A percentile compares a stretch with the other conserved stretches of the same genome.
Evolutionary conservation across 2,329 filamentous ascomycete species (phyloP).

Genomic region (Basipetospora chlamydospora): DNA sequence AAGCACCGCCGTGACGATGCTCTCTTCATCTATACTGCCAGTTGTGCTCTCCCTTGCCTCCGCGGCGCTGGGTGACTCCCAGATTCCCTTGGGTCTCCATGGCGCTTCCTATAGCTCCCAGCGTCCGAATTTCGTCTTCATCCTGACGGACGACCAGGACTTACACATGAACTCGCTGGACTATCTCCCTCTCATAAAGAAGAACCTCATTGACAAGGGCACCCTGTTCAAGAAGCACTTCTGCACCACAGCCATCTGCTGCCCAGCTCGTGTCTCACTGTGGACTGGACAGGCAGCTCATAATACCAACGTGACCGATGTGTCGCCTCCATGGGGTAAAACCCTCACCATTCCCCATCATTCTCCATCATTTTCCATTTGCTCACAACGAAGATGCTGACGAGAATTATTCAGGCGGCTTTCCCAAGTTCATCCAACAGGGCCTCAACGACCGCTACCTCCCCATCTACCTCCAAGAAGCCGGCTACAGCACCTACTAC

Average conservation of each 20-base stretch:
- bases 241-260: conserved; percentile 50
- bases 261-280: conserved; percentile 45
- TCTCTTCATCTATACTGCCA: background rate
- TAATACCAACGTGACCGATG: conserved; percentile 47
- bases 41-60: background rate
- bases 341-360: conserved; percentile 27
- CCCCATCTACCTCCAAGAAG: conserved; percentile 34
- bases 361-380: too few species aligned
- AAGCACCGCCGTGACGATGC: background rate
- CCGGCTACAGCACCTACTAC: conserved; percentile 38
- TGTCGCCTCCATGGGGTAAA: conserved; percentile 36
- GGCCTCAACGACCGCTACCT: conserved; percentile 35
- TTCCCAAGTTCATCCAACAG: conserved; percentile 34
- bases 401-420: conserved; percentile 16
- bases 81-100: conserved; percentile 2
- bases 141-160: conserved; percentile 54
- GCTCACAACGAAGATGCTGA: too few species aligned
- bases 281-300: conserved; percentile 49
- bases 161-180: conserved; percentile 43
- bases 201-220: conserved; percentile 39
- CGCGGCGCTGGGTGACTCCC: background rate
- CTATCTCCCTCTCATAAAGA: conserved; percentile 40
- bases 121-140: conserved; percentile 45
- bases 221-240: conserved; percentile 46
- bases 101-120: background rate